Percentiles rank a stretch among this genome's conserved stretches.
Evolutionary conservation across 2,329 filamentous ascomycete species (phyloP).

Genomic region (Daldinia eschscholtzii): DNA sequence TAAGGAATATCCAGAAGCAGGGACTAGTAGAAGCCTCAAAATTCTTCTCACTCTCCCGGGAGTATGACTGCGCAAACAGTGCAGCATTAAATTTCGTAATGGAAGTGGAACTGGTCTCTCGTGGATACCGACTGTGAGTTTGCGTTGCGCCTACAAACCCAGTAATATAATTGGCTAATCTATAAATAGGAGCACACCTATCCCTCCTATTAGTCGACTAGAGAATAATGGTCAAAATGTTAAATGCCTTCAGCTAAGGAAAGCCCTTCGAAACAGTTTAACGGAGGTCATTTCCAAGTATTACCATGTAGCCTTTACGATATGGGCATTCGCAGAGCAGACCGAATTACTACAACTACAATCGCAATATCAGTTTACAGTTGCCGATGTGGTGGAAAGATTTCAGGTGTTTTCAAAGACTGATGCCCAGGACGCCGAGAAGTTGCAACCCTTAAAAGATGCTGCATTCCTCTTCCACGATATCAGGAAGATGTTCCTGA

Average conservation of each 20-base stretch:
- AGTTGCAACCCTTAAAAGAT: slow-evolving; percentile 83
- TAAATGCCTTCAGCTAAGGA: slow-evolving; percentile 84
- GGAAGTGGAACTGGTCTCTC: slow-evolving; percentile 53
- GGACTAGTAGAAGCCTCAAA: slow-evolving; percentile 47
- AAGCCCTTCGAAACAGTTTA: slow-evolving; percentile 78
- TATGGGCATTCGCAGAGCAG: slow-evolving; percentile 81
- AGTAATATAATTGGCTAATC: slow-evolving; percentile 30
- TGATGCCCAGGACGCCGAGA: slow-evolving; percentile 81
- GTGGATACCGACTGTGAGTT: slow-evolving; percentile 53
- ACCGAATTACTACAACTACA: slow-evolving; percentile 91
- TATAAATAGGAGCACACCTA: slow-evolving; percentile 77
- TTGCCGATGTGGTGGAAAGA: slow-evolving; percentile 79
- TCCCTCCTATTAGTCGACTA: slow-evolving; percentile 91
- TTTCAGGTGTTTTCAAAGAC: slow-evolving; percentile 71
- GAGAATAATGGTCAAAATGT: slow-evolving; percentile 85
- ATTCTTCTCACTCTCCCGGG: slow-evolving; percentile 51
- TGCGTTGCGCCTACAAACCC: neutral
- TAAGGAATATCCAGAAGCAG: slow-evolving; percentile 52
- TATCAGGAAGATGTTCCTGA: slow-evolving; percentile 86
- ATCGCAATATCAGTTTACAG: slow-evolving; percentile 86
- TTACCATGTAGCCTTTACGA: slow-evolving; percentile 73
- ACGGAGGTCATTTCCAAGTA: slow-evolving; percentile 78
- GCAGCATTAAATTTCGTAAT: slow-evolving; percentile 54
- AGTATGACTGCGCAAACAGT: slow-evolving; percentile 53
- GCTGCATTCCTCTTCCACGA: slow-evolving; percentile 84